phyloP scores from a whole-genome alignment of 805 yeast species.

The Yarrowia sp. region DNA sequence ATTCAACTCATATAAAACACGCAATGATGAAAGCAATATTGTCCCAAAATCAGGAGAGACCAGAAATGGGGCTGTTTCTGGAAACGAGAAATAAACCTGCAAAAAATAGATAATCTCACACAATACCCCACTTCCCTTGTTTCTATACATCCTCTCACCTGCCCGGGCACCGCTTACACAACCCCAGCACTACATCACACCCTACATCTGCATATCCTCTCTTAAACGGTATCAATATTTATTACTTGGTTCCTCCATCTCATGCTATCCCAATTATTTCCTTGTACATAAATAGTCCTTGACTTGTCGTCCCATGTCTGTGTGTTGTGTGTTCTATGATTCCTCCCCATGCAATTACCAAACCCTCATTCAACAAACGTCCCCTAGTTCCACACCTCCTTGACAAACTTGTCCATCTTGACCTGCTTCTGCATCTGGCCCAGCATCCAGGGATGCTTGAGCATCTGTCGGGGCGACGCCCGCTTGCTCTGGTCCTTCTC shows the following conservation, averaged over 20 bases:
- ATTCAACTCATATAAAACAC: too few species aligned
- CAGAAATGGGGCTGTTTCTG: too few species aligned
- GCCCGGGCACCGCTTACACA: too few species aligned
- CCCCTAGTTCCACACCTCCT: constrained; percentile 57
- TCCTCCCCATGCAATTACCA: constrained; percentile 11
- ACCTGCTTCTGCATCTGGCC: constrained; percentile 72
- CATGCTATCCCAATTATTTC: not conserved
- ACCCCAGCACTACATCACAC: too few species aligned
- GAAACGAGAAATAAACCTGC: too few species aligned
- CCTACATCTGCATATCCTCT: not conserved
- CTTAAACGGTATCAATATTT: not conserved
- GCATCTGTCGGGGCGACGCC: constrained; percentile 91
- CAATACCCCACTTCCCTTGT: too few species aligned
- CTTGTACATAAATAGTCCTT: constrained; percentile 5
- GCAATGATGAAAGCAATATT: too few species aligned
- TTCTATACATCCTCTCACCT: too few species aligned
- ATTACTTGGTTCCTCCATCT: not conserved
- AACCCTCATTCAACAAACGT: not conserved
- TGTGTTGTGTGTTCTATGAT: not conserved
- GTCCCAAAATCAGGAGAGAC: too few species aligned
- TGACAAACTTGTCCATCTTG: constrained; percentile 81
- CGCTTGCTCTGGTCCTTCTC: constrained; percentile 75
- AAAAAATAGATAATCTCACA: too few species aligned
- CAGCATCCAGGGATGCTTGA: constrained; percentile 87
- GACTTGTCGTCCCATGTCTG: not conserved